Evolutionary conservation across 352 stramenopile species (phyloP), one percentile per base, ranked within the genome.

Genomic region (Chrysophaeum taylorii): DNA sequence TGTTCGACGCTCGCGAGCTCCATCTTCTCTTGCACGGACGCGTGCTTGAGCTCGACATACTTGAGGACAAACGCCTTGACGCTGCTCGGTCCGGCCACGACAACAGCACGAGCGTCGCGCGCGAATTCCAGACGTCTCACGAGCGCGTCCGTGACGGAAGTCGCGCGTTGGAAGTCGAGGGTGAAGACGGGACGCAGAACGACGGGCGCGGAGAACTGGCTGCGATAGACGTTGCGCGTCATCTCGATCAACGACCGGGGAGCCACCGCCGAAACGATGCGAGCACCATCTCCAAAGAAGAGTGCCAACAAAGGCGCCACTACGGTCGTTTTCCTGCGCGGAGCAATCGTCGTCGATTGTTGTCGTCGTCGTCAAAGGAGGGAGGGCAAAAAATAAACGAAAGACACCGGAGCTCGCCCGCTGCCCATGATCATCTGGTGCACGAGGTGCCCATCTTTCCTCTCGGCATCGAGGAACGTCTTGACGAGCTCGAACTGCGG

Each of bases 371-470:
- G n/a, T n/a, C n/a, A n/a, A n/a, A n/a, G n/a, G n/a, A n/a, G n/a
- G n/a, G n/a, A n/a, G n/a, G n/a, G n/a, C n/a, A n/a, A n/a, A n/a
- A n/a, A n/a, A n/a, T n/a, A n/a, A n/a, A n/a, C n/a, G n/a, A n/a
- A n/a, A n/a, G n/a, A n/a, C n/a, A n/a, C n/a, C n/a, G n/a, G n/a
- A n/a, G n/a, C n/a, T n/a, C n/a, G n/a, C n/a, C 96, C 96, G 2
- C 93, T 94, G 29, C 96, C 96, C 96, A 99, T 99, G 79, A 99
- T 98, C 95, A 99, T 99, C 85, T 99, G 85, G 76, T 93, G 85
- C 1, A 66, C 57, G 33, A 66, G 57, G 67, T 85, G 92, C n/a
- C 79, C 89, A 37, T 84, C 77, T 27, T 81, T 78, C 33, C 81
- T 77, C 39, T 81, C 77, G 52, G 86, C 95, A n/a, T 77, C 77